phyloP scores from a whole-genome alignment of 345 rosid species.

The Erysimum cheiranthoides region DNA sequence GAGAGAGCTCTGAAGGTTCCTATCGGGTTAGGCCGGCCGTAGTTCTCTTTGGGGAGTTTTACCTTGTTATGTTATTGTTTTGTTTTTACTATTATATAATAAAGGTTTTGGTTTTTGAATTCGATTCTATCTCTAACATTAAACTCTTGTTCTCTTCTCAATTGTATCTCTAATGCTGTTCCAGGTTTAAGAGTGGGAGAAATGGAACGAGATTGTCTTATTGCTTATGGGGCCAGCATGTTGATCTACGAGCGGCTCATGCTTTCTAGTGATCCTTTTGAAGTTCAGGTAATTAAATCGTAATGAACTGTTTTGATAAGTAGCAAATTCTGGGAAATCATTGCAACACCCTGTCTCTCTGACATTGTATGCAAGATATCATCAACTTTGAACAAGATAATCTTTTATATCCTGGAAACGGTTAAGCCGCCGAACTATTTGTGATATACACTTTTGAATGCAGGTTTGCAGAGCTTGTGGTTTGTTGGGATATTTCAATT shows the following conservation, averaged over 20 bases:
- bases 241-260: conserved; percentile 85
- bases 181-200: conserved; percentile 97
- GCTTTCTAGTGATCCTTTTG: conserved; percentile 96
- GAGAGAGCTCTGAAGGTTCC: not conserved
- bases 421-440: not conserved
- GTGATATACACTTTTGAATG: not conserved
- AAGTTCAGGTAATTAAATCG: conserved; percentile 71
- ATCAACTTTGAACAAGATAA: not conserved
- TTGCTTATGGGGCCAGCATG: conserved; percentile 98
- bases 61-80: not conserved
- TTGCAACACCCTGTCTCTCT: not conserved
- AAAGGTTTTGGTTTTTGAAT: not conserved
- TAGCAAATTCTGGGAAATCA: not conserved
- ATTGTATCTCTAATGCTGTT: conserved; percentile 29
- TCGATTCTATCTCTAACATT: not conserved
- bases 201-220: conserved; percentile 96
- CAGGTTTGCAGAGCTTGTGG: conserved; percentile 95
- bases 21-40: no score
- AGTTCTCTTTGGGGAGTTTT: not conserved
- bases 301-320: not conserved
- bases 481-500: conserved; percentile 81
- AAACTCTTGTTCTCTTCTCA: conserved; percentile 10
- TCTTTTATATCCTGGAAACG: not conserved
- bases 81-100: not conserved
- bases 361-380: not conserved